Conservation (phyloP, 2,329 filamentous ascomycete genomes). For the Pseudocercospora vitis region DNA sequence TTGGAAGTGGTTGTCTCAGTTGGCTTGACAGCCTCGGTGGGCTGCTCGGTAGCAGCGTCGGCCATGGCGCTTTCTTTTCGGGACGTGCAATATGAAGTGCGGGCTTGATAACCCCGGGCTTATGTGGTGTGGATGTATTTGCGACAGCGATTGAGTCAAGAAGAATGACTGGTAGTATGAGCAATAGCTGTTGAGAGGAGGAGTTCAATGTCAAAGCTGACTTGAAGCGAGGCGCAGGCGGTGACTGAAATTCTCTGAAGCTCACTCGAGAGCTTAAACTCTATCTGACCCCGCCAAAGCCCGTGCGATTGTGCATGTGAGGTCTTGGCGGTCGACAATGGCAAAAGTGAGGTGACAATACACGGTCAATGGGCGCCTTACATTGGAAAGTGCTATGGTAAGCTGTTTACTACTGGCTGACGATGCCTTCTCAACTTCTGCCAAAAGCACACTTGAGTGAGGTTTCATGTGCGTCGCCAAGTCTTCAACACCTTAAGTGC, state of each 20-base stretch:
- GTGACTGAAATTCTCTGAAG: slow-evolving; percentile 5
- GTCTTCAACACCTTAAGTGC: background rate
- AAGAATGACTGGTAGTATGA: background rate
- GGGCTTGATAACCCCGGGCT: too few relatives aligned
- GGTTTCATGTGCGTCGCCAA: background rate
- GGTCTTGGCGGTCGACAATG: slow-evolving; percentile 4
- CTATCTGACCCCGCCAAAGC: background rate
- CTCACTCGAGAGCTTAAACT: slow-evolving; percentile 6
- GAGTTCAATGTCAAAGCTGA: slow-evolving; percentile 1
- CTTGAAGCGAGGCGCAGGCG: too few relatives aligned
- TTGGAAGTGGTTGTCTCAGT: slow-evolving; percentile 25
- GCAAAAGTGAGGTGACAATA: slow-evolving; percentile 2
- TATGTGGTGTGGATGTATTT: background rate
- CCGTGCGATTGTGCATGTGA: background rate
- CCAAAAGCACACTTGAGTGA: slow-evolving; percentile 1
- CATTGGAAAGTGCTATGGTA: background rate
- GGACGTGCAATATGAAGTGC: background rate
- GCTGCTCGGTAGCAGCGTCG: slow-evolving; percentile 24
- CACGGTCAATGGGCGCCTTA: too few relatives aligned
- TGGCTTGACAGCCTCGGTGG: slow-evolving; percentile 20
- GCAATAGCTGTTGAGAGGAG: background rate
- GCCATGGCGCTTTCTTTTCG: slow-evolving; percentile 19
- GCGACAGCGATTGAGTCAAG: background rate
- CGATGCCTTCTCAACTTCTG: too few relatives aligned
- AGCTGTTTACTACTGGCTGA: too few relatives aligned